Base-by-base conservation (phyloP, 2,329 filamentous ascomycete species). In the Hypocrella siamensis region DNA sequence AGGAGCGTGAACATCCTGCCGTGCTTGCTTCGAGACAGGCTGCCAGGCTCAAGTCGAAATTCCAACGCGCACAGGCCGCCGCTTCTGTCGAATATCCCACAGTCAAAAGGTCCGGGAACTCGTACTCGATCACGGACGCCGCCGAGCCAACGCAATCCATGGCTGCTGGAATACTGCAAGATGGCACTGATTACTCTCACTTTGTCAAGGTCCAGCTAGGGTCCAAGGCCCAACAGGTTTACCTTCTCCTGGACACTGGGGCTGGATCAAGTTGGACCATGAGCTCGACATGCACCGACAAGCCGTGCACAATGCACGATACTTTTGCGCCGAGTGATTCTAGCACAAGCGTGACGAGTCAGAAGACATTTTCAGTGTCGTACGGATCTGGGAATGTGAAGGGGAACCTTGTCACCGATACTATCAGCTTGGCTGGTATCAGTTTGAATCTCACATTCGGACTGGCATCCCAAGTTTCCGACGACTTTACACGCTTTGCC, bases 181-280 rank as follows among this genome's bases (percentile, higher is more conserved):
- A 78, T 45, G 74, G 73, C 12, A 68, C 66, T 12, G 75, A 79
- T 45, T 74, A 66, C 41, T 74, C 72, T 2, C 79, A 79, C 51
- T 78, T 79, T 42, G 52, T 72, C 27, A 52, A 71, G 45, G 67
- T 67, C 12, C 43, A 56, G 21, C 46, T 79, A 12, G 75, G 75
- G 11, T 71, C 72, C 4, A 52, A 58, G 11, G 52, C 53, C 26
- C 70, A 66, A 40, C 48, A 61, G 2, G 42, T 78, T 41, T 70
- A 68, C 42, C 68, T 79, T 65, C 61, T 79, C 17, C 54, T 79
- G 35, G 75, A 79, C 47, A 76, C 74, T 6, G 75, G 75, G 17
- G 72, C 74, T 25, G 69, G 69, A 16, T 83, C 81, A 35, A 84
- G 77, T 10, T 93, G 85, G 85, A 71, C 93, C 15, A 90, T 90